Percentiles rank a stretch among this genome's conserved stretches.
These are phyloP conservation scores for Zygoascus tannicola DNA, from an alignment of 805 yeast species.

Conservation along the genomic window DNA sequence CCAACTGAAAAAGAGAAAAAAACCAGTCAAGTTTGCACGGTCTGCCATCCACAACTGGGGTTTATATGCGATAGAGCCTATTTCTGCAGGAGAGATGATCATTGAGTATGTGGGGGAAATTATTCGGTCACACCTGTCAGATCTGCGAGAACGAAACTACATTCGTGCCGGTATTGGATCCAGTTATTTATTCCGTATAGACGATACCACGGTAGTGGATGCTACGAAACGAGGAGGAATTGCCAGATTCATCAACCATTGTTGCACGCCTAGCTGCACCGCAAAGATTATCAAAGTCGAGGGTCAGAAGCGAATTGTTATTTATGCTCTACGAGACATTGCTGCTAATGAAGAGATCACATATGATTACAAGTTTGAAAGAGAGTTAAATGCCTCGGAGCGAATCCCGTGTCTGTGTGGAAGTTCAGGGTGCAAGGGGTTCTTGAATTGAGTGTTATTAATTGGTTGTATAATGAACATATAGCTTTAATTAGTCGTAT, in stretches of 20 bases:
- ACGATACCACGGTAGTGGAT: slow-evolving; percentile 89
- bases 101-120: slow-evolving; percentile 97
- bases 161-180: slow-evolving; percentile 91
- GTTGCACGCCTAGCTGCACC: slow-evolving; percentile 95
- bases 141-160: slow-evolving; percentile 78
- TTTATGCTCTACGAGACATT: slow-evolving; percentile 84
- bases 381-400: slow-evolving; percentile 81
- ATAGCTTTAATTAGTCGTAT: too few relatives aligned
- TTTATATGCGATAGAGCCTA: slow-evolving; percentile 86
- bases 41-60: slow-evolving; percentile 99
- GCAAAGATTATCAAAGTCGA: slow-evolving; percentile 94
- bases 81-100: slow-evolving; percentile 94
- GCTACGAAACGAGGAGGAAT: slow-evolving; percentile 97
- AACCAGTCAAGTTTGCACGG: slow-evolving; percentile 93
- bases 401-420: slow-evolving; percentile 92
- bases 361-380: slow-evolving; percentile 90
- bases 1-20: slow-evolving; percentile 79
- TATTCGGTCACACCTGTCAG: slow-evolving; percentile 88
- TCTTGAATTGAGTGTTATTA: slow-evolving; percentile 60
- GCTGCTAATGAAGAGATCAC: slow-evolving; percentile 76
- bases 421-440: slow-evolving; percentile 89
- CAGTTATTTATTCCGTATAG: slow-evolving; percentile 83
- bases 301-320: slow-evolving; percentile 87
- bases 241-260: slow-evolving; percentile 93
- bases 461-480: too few relatives aligned